phyloP scores from a whole-genome alignment of 768 basidiomycete species.

The Lactifluus echinatus region DNA sequence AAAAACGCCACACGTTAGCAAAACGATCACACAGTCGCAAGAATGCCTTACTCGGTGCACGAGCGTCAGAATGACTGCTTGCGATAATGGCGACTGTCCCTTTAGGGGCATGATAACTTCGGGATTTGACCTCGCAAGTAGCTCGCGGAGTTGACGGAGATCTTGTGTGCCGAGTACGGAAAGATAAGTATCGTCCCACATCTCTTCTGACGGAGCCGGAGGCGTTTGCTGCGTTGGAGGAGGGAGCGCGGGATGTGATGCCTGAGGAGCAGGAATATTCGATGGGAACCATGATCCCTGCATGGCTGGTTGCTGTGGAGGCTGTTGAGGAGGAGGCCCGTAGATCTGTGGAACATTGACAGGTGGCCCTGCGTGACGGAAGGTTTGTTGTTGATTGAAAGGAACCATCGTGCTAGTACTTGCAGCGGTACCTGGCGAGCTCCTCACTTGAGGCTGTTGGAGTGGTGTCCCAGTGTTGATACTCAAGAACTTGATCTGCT shows the following conservation, averaged over 20 bases:
- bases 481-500: conserved; percentile 75
- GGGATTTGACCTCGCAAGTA: conserved; percentile 65
- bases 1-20: conserved; percentile 3
- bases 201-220: conserved; percentile 53
- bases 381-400: conserved; percentile 14
- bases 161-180: conserved; percentile 72
- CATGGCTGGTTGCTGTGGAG: conserved; percentile 21
- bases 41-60: conserved; percentile 63
- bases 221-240: conserved; percentile 47
- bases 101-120: conserved; percentile 75
- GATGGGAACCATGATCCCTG: conserved; percentile 50
- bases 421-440: conserved; percentile 18
- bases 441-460: conserved; percentile 21
- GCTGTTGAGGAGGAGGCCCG: conserved; percentile 18
- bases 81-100: conserved; percentile 61
- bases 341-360: conserved; percentile 25
- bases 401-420: conserved; percentile 1
- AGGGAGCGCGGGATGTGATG: conserved; percentile 68
- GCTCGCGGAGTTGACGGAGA: conserved; percentile 59
- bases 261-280: conserved; percentile 69
- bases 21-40: background rate
- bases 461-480: conserved; percentile 34
- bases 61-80: conserved; percentile 76
- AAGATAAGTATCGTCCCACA: conserved; percentile 77
- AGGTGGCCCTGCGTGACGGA: conserved; percentile 33